phyloP scores from a whole-genome alignment of 164 flowering plant genomes.

The Liquidambar formosana region DNA sequence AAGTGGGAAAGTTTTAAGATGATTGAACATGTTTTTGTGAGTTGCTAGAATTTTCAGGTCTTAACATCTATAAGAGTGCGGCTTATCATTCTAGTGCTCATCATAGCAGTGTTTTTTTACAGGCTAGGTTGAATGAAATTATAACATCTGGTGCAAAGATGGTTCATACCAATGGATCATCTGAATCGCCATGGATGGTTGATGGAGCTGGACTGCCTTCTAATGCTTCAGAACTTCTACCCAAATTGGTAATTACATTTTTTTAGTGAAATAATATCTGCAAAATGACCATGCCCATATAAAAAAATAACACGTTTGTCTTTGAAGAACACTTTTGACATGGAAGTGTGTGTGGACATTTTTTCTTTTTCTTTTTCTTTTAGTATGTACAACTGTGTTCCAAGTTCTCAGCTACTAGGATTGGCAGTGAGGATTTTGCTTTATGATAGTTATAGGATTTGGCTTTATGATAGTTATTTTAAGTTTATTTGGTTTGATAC shows the following conservation, averaged over 20 bases:
- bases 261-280: background rate
- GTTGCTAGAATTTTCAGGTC: background rate
- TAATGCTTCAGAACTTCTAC: slow-evolving; percentile 80
- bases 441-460: too few species aligned
- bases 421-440: too few species aligned
- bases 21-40: background rate
- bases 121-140: slow-evolving; percentile 92
- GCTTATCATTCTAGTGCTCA: background rate
- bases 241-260: slow-evolving; percentile 59
- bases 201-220: slow-evolving; percentile 94
- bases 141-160: slow-evolving; percentile 61
- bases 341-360: too few species aligned
- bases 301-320: background rate
- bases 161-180: slow-evolving; percentile 39
- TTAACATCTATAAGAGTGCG: background rate
- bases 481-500: too few species aligned
- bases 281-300: too few species aligned
- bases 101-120: slow-evolving; percentile 3
- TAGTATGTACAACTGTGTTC: too few species aligned
- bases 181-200: slow-evolving; percentile 86
- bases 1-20: background rate
- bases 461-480: too few species aligned
- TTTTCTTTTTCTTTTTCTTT: too few species aligned
- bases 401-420: too few species aligned
- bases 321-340: background rate